Evolutionary conservation across 164 flowering plant genomes (phyloP), one percentile per base, ranked within the genome.

Genomic region (Vitis amurensis): DNA sequence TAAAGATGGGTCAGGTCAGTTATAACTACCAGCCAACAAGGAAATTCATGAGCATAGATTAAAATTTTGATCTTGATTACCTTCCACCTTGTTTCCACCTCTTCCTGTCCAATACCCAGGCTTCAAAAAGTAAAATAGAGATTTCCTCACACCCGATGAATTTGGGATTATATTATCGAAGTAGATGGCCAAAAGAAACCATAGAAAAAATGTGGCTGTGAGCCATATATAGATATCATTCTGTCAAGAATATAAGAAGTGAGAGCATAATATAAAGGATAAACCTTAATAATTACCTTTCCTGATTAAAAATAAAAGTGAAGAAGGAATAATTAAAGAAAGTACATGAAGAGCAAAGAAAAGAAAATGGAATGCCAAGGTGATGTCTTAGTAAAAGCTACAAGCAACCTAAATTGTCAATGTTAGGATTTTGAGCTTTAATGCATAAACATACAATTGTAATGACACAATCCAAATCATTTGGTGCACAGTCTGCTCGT

Each of bases 101-200:
- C 67, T 89, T 67, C 98, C 97, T 57, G 85, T 85, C 99, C 98
- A 96, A 77, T 96, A 96, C 48, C 90, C 84, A 61, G 94, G 96
- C 49, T 74, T 87, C 68, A 92, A 63, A 69, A 92, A 96, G 83
- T 92, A 96, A 71, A 88, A 80, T 52, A 78, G 14, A 59, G 98
- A 80, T 84, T 93, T 96, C 74, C 99, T 86, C 62, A 90, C 88
- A 58, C 98, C 97, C 62, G 86, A 81, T 51, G 91, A 70, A 69
- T 91, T 91, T 56, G 97, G 97, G 30, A 92, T 57, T 59, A 93
- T 83, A 69, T 96, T 96, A 73, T 96, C 99, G 8, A 96, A 86
- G 87, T 96, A 96, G 69, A 96, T 87, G 12, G 99, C 97, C 88
- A 92, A 78, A 68, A 88, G 27, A 71, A 92, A 81, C 97, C 97